Percentiles rank a stretch among this genome's conserved stretches.
These are phyloP conservation scores for Canna indica DNA, from an alignment of 176 grass and related monocot species.

Conservation along the genomic window DNA sequence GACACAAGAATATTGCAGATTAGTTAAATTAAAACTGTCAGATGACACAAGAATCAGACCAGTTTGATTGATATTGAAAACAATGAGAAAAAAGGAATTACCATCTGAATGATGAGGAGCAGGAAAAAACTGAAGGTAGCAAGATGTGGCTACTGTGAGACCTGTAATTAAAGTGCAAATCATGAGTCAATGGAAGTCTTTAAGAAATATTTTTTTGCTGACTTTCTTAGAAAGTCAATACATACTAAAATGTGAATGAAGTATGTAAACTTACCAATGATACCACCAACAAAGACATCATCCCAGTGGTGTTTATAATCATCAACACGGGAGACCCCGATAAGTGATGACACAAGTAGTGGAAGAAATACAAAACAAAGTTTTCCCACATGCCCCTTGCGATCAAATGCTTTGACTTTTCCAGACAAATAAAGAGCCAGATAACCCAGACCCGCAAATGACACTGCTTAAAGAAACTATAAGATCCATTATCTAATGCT, in stretches of 20 bases:
- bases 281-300: conserved; percentile 59
- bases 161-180: conserved; percentile 33
- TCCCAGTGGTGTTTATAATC: conserved; percentile 88
- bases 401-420: conserved; percentile 64
- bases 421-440: conserved; percentile 62
- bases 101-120: conserved; percentile 60
- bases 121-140: conserved; percentile 86
- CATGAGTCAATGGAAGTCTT: not conserved
- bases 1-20: not conserved
- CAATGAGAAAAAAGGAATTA: conserved; percentile 10
- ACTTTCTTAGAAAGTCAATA: not conserved
- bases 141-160: conserved; percentile 32
- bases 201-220: not conserved
- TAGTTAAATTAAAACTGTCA: not conserved
- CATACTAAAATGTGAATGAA: too few relatives aligned
- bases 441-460: conserved; percentile 89
- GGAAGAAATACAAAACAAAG: conserved; percentile 81
- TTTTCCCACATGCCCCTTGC: conserved; percentile 56
- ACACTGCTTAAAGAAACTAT: conserved; percentile 35
- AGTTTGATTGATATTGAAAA: not conserved
- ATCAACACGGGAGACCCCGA: conserved; percentile 65
- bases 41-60: not conserved
- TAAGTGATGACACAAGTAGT: conserved; percentile 51
- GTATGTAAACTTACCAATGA: conserved; percentile 56
- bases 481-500: too few relatives aligned